Evolutionary conservation across 768 basidiomycete species (phyloP).

Genomic region (Pleurotus tuoliensis): DNA sequence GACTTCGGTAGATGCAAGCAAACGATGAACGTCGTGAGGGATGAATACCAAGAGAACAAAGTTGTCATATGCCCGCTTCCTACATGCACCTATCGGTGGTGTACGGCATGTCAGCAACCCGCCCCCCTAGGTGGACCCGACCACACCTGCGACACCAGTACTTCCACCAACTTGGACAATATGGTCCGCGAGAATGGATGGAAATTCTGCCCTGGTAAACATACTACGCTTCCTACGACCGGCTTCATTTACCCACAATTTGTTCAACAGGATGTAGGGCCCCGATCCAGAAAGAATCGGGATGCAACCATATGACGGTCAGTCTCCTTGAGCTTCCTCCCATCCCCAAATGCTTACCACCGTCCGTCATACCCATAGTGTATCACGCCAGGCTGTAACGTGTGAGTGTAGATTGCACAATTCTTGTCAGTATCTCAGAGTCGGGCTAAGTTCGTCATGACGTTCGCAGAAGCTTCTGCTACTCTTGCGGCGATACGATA

Average conservation of each 20-base stretch:
- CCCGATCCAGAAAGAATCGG: slow-evolving; percentile 44
- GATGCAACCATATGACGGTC: slow-evolving; percentile 60
- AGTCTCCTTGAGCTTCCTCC: slow-evolving; percentile 16
- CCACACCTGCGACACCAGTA: slow-evolving; percentile 42
- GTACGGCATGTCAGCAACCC: slow-evolving; percentile 41
- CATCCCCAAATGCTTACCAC: not conserved
- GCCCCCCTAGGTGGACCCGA: slow-evolving; percentile 25
- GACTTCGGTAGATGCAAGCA: slow-evolving; percentile 31
- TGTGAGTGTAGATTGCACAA: slow-evolving; percentile 19
- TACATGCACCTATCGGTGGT: slow-evolving; percentile 42
- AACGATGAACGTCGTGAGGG: slow-evolving; percentile 37
- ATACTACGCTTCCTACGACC: slow-evolving; percentile 8
- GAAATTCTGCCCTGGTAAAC: slow-evolving; percentile 45
- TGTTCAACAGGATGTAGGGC: slow-evolving; percentile 38
- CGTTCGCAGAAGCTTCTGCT: slow-evolving; percentile 10
- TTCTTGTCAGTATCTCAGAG: not conserved
- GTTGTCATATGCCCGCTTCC: slow-evolving; percentile 39
- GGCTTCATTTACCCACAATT: not conserved
- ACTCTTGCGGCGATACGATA: slow-evolving; percentile 11
- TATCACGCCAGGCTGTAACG: slow-evolving; percentile 54
- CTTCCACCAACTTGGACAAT: slow-evolving; percentile 39
- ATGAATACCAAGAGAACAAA: slow-evolving; percentile 31
- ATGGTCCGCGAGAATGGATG: slow-evolving; percentile 46
- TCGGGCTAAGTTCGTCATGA: not conserved
- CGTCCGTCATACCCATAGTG: slow-evolving; percentile 30